Conservation (phyloP, 257 asterid species). For the Ballota nigra region DNA sequence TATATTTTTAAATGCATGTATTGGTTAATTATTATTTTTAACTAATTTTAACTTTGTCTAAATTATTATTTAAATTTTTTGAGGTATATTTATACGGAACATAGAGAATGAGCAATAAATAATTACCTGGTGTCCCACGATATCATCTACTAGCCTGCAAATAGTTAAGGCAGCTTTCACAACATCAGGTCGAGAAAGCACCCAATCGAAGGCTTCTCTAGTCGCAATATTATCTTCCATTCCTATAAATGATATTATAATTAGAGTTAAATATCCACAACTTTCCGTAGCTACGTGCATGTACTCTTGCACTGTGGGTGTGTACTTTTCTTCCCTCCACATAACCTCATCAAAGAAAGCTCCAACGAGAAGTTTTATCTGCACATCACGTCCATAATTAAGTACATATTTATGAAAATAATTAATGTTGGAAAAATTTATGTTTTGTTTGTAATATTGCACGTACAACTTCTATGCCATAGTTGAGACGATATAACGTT, state of each 20-base stretch:
- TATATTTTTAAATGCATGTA: no score
- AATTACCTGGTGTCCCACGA: constrained; percentile 18
- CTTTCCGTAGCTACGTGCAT: constrained; percentile 22
- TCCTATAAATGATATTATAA: constrained; percentile 28
- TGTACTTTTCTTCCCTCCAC: constrained; percentile 31
- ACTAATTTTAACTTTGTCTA: no score
- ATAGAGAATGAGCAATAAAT: no score
- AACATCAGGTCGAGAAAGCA: constrained; percentile 17
- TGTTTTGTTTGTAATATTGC: no score
- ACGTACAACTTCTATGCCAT: constrained; percentile 28
- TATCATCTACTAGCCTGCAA: constrained; percentile 29
- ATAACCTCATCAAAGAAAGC: constrained; percentile 18
- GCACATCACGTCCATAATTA: no score
- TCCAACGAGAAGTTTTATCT: constrained; percentile 4
- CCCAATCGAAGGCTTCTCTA: constrained; percentile 27
- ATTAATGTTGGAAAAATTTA: no score
- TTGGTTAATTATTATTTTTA: no score
- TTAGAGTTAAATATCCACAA: constrained; percentile 9
- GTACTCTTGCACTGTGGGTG: constrained; percentile 30
- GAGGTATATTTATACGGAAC: no score
- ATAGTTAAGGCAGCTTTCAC: constrained; percentile 19
- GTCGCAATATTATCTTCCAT: constrained; percentile 18
- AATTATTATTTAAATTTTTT: no score
- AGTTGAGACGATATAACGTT: constrained; percentile 17
- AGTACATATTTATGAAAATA: no score